A percentile compares a stretch with the other conserved stretches of the same genome.
These are phyloP conservation scores for Chrysochromulina parva DNA, from an alignment of 78 protist genomes.

Conservation along the genomic window DNA sequence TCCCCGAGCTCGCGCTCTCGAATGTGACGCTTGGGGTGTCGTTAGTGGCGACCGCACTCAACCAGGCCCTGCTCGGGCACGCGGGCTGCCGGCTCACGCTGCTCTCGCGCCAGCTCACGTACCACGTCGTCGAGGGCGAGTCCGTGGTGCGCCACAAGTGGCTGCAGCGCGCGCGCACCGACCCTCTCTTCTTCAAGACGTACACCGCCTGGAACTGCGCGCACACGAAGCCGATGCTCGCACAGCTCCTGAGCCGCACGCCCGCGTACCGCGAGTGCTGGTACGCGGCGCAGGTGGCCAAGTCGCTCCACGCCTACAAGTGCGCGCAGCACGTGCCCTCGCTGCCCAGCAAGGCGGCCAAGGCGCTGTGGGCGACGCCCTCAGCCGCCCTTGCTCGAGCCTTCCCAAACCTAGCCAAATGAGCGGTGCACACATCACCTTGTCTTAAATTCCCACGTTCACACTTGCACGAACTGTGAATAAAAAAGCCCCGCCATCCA, in stretches of 20 bases:
- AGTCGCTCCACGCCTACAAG: too few relatives aligned
- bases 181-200: background rate
- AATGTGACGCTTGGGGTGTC: background rate
- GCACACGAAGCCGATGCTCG: background rate
- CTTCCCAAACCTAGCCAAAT: too few relatives aligned
- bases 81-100: background rate
- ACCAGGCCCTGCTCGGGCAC: background rate
- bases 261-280: background rate
- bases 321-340: too few relatives aligned
- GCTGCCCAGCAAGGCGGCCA: too few relatives aligned
- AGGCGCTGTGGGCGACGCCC: too few relatives aligned
- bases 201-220: slow-evolving; percentile 10
- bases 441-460: too few relatives aligned
- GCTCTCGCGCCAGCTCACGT: background rate
- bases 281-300: too few relatives aligned
- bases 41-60: background rate
- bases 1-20: background rate
- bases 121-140: slow-evolving; percentile 23
- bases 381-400: too few relatives aligned
- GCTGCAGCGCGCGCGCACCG: background rate
- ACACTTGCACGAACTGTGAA: too few relatives aligned
- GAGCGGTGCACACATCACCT: too few relatives aligned
- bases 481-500: too few relatives aligned
- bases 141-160: background rate
- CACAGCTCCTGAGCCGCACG: background rate